These are phyloP conservation scores for Aethionema arabicum DNA, from an alignment of 345 rosid genomes.

Conservation along the genomic window DNA sequence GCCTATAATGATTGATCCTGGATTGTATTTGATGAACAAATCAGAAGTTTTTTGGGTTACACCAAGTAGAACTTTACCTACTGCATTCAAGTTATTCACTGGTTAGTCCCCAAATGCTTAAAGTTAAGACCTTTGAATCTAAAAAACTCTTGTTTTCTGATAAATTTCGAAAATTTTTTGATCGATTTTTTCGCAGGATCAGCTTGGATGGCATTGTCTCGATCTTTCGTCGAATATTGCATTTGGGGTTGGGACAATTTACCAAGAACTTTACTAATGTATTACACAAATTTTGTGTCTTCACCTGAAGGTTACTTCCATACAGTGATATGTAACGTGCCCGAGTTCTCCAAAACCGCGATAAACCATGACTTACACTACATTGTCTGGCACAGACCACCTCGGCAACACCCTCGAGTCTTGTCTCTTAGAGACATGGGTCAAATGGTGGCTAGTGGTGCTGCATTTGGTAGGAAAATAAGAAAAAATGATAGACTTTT, in stretches of 20 bases:
- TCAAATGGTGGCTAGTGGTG: slow-evolving; percentile 58
- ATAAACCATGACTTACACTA: slow-evolving; percentile 79
- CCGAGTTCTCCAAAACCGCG: slow-evolving; percentile 56
- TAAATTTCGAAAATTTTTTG: not conserved
- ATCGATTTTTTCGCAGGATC: slow-evolving; percentile 52
- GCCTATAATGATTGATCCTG: slow-evolving; percentile 84
- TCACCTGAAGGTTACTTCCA: slow-evolving; percentile 51
- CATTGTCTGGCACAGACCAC: slow-evolving; percentile 85
- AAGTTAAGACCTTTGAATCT: no score
- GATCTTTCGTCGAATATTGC: slow-evolving; percentile 64
- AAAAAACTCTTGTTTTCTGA: no score
- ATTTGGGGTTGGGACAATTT: slow-evolving; percentile 34
- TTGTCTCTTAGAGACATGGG: slow-evolving; percentile 56
- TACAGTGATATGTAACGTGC: slow-evolving; percentile 59
- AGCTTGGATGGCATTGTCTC: slow-evolving; percentile 81
- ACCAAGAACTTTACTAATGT: slow-evolving; percentile 77
- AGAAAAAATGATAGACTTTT: slow-evolving; percentile 44
- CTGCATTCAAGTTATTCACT: slow-evolving; percentile 65
- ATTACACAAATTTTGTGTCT: slow-evolving; percentile 74
- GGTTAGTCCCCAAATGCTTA: slow-evolving; percentile 36
- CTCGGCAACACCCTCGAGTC: slow-evolving; percentile 66
- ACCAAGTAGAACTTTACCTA: slow-evolving; percentile 61
- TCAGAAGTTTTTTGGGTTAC: slow-evolving; percentile 58
- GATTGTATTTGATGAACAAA: slow-evolving; percentile 57
- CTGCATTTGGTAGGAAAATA: slow-evolving; percentile 76